These are phyloP conservation scores for Fomitiporia mediterranea DNA, from an alignment of 1,284 basidiomycete species.

Conservation along the genomic window DNA sequence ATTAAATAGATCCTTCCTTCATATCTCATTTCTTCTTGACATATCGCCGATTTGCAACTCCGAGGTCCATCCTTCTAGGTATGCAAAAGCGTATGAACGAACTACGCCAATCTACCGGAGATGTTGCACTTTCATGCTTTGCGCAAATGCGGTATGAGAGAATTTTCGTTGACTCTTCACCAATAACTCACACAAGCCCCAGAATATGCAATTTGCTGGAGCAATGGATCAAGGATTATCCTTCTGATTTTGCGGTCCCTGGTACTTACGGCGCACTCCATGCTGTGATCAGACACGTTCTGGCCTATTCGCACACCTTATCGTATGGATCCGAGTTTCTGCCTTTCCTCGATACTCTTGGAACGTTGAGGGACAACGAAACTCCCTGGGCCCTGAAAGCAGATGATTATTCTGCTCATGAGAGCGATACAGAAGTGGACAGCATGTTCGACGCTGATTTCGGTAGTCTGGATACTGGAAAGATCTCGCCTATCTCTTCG, in stretches of 20 bases:
- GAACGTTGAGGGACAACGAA: slow-evolving; percentile 59
- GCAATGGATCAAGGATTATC: slow-evolving; percentile 67
- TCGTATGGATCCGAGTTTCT: slow-evolving; percentile 78
- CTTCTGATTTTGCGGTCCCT: slow-evolving; percentile 70
- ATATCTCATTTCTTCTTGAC: slow-evolving; percentile 75
- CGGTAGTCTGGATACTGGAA: slow-evolving; percentile 32
- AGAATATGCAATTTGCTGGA: slow-evolving; percentile 76
- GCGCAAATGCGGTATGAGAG: slow-evolving; percentile 70
- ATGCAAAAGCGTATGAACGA: slow-evolving; percentile 82
- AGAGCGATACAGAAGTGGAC: slow-evolving; percentile 53
- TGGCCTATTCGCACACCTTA: slow-evolving; percentile 71
- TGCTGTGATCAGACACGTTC: slow-evolving; percentile 70
- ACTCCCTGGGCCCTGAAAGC: slow-evolving; percentile 64
- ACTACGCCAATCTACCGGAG: slow-evolving; percentile 54
- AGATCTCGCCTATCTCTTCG: slow-evolving; percentile 27
- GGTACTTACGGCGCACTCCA: slow-evolving; percentile 65
- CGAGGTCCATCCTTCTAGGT: slow-evolving; percentile 68
- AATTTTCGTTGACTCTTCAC: background rate
- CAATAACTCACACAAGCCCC: background rate
- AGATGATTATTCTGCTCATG: slow-evolving; percentile 46
- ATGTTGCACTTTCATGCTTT: slow-evolving; percentile 78
- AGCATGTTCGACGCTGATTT: slow-evolving; percentile 50
- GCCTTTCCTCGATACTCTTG: slow-evolving; percentile 65
- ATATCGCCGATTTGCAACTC: slow-evolving; percentile 72
- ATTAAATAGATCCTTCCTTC: slow-evolving; percentile 57